Conservation (phyloP, 2,329 filamentous ascomycete species). For the Pestalotiopsis sp. region DNA sequence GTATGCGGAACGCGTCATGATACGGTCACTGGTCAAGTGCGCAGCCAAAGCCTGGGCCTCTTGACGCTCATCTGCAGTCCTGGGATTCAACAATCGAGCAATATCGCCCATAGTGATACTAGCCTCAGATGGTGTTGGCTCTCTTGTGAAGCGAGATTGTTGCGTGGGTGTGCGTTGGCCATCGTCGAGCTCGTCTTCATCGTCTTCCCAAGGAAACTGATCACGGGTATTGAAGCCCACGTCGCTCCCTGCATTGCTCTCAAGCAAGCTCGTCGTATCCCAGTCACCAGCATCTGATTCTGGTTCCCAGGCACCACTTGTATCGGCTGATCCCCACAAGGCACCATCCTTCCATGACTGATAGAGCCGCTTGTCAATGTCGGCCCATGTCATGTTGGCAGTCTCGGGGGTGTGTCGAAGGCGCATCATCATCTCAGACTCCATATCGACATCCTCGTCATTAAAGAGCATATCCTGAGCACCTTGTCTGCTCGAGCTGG, state of each 20-base stretch:
- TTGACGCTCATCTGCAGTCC: conserved; percentile 74
- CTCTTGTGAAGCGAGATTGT: conserved; percentile 52
- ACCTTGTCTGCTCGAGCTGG: conserved; percentile 29
- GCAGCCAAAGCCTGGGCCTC: conserved; percentile 82
- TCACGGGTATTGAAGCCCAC: conserved; percentile 49
- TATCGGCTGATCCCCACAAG: conserved; percentile 82
- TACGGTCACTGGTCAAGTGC: conserved; percentile 70
- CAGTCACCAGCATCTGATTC: conserved; percentile 58
- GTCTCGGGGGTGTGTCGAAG: conserved; percentile 44
- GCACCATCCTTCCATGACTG: conserved; percentile 82
- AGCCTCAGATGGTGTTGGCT: conserved; percentile 64
- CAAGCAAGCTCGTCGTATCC: conserved; percentile 82
- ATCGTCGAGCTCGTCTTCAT: conserved; percentile 48
- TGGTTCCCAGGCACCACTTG: conserved; percentile 77
- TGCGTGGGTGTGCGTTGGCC: conserved; percentile 77
- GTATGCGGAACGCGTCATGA: conserved; percentile 84
- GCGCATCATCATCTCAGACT: conserved; percentile 73
- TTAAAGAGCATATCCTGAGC: conserved; percentile 55
- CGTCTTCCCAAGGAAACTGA: conserved; percentile 50
- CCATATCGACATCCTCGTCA: conserved; percentile 75
- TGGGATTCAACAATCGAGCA: conserved; percentile 80
- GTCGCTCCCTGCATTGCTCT: conserved; percentile 32
- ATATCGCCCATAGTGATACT: conserved; percentile 70
- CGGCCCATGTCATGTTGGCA: conserved; percentile 58
- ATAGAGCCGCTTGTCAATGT: conserved; percentile 77